Conservation (phyloP, 108 stramenopile genomes). For the Licmophora abbreviata region DNA sequence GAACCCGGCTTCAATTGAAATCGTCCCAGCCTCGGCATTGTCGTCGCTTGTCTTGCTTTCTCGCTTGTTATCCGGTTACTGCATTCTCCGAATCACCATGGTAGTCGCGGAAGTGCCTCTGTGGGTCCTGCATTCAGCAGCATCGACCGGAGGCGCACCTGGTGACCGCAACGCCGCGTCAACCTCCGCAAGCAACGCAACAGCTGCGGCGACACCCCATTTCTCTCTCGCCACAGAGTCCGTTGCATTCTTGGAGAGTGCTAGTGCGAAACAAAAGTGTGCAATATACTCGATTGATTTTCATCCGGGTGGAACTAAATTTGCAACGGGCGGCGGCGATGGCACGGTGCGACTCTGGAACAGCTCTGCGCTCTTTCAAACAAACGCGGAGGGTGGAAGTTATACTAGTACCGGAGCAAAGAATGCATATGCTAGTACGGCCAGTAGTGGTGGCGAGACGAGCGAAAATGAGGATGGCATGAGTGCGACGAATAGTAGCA, state of each 20-base stretch:
- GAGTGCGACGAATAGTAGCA: background rate
- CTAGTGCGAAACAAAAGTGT: constrained; percentile 19
- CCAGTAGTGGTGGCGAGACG: constrained; percentile 23
- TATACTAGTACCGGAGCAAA: constrained; percentile 30
- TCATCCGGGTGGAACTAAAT: constrained; percentile 52
- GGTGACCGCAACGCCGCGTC: constrained; percentile 5
- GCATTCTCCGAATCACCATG: too few relatives aligned
- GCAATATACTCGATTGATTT: constrained; percentile 74
- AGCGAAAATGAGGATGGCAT: constrained; percentile 5
- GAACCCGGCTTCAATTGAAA: too few relatives aligned
- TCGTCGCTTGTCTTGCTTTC: too few relatives aligned
- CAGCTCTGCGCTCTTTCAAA: constrained; percentile 41
- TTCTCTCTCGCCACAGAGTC: constrained; percentile 23
- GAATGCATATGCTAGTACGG: constrained; percentile 73
- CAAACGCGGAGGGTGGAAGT: constrained; percentile 11
- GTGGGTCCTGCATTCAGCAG: constrained; percentile 48
- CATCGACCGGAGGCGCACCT: constrained; percentile 5
- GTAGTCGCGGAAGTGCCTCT: constrained; percentile 65
- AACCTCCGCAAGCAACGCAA: background rate
- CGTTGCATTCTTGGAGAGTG: constrained; percentile 15
- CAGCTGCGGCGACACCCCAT: constrained; percentile 27
- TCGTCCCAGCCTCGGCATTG: too few relatives aligned
- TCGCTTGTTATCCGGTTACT: too few relatives aligned
- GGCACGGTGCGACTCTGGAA: constrained; percentile 79
- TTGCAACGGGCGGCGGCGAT: constrained; percentile 83